Conservation (phyloP, 129 eudicot species). For the Artemisia argyi region DNA sequence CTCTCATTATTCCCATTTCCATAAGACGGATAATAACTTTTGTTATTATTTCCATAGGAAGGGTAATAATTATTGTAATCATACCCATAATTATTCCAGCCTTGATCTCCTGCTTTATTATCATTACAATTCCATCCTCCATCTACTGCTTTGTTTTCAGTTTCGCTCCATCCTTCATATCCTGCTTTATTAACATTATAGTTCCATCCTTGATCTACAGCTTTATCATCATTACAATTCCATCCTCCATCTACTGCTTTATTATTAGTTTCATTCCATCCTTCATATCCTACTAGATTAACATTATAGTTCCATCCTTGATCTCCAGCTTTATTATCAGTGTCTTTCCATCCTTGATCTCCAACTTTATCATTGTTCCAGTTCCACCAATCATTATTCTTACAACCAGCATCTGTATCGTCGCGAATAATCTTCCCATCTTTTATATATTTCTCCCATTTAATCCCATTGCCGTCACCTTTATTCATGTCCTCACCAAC, state of each 20-base stretch:
- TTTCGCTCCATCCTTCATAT: background rate
- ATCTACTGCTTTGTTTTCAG: conserved; percentile 8
- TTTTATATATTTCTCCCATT: conserved; percentile 31
- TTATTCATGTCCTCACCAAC: conserved; percentile 15
- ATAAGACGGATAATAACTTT: conserved; percentile 14
- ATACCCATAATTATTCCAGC: background rate
- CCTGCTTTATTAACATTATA: background rate
- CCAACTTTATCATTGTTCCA: conserved; percentile 17
- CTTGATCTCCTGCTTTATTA: background rate
- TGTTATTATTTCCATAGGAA: conserved; percentile 7
- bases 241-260: background rate
- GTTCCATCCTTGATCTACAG: background rate
- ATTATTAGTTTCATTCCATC: background rate
- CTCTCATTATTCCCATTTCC: conserved; percentile 28
- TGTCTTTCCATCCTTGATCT: conserved; percentile 17
- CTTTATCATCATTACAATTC: background rate
- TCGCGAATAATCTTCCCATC: conserved; percentile 25
- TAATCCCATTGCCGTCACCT: conserved; percentile 16
- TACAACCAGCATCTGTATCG: conserved; percentile 26
- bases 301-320: background rate
- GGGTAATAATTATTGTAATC: background rate
- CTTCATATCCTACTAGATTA: background rate
- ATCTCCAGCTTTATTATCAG: conserved; percentile 25
- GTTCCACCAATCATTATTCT: conserved; percentile 2
- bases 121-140: conserved; percentile 31